Conservation (phyloP, 2,329 filamentous ascomycete genomes). For the Periconia macrospinosa region DNA sequence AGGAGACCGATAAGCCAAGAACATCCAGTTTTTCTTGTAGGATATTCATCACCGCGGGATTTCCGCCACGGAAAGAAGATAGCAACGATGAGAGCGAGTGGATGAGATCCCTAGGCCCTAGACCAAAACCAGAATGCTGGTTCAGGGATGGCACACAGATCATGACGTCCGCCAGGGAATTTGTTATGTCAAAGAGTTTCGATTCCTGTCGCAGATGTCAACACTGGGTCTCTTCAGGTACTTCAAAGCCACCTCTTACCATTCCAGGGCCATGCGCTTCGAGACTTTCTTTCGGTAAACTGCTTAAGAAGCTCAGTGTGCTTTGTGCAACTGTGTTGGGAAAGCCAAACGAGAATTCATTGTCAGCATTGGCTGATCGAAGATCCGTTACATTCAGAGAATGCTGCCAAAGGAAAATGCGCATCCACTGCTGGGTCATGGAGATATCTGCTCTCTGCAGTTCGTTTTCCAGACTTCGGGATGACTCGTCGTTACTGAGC, state of each 20-base stretch:
- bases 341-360: slow-evolving; percentile 40
- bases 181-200: slow-evolving; percentile 40
- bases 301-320: slow-evolving; percentile 32
- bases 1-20: slow-evolving; percentile 28
- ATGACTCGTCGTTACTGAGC: slow-evolving; percentile 30
- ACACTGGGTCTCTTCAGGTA: neutral
- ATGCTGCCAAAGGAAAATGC: slow-evolving; percentile 41
- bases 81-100: slow-evolving; percentile 35
- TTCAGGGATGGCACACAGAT: slow-evolving; percentile 39
- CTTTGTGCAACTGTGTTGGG: slow-evolving; percentile 39
- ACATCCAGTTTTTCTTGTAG: slow-evolving; percentile 34
- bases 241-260: slow-evolving; percentile 19
- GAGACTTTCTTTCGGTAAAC: slow-evolving; percentile 32
- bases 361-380: slow-evolving; percentile 28
- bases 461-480: slow-evolving; percentile 35
- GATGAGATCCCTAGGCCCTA: slow-evolving; percentile 38
- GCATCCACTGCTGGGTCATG: slow-evolving; percentile 44
- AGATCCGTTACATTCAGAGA: slow-evolving; percentile 38
- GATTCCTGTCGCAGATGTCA: slow-evolving; percentile 25
- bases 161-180: slow-evolving; percentile 41
- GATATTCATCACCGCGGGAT: slow-evolving; percentile 37
- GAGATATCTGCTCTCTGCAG: slow-evolving; percentile 40
- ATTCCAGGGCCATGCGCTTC: slow-evolving; percentile 42
- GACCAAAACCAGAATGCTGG: slow-evolving; percentile 30
- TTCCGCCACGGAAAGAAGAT: slow-evolving; percentile 34